These are phyloP conservation scores for Ophiocordyceps robertsii DNA, from an alignment of 2,329 filamentous ascomycete species.

Conservation along the genomic window DNA sequence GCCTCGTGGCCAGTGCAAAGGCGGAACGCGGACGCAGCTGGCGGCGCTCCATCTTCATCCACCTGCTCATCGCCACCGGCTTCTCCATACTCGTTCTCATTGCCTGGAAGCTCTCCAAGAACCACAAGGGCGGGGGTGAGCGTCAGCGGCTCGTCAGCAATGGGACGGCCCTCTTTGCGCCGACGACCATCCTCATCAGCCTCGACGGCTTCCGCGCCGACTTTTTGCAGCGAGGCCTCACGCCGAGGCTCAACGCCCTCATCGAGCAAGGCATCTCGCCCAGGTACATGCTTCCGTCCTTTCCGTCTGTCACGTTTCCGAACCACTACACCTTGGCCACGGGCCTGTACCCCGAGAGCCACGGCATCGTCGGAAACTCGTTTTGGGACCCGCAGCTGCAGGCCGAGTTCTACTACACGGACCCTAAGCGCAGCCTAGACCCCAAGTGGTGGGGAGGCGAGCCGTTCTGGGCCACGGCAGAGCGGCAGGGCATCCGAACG, in stretches of 20 bases:
- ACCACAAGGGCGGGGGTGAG: slow-evolving; percentile 19
- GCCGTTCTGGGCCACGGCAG: slow-evolving; percentile 87
- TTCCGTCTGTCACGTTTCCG: slow-evolving; percentile 92
- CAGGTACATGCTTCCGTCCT: slow-evolving; percentile 84
- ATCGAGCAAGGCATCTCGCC: slow-evolving; percentile 77
- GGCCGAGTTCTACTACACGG: slow-evolving; percentile 80
- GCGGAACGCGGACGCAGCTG: slow-evolving; percentile 36
- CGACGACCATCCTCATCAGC: slow-evolving; percentile 87
- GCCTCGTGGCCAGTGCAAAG: slow-evolving; percentile 33
- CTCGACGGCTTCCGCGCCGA: slow-evolving; percentile 94
- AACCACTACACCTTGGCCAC: slow-evolving; percentile 93
- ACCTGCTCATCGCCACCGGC: slow-evolving; percentile 35
- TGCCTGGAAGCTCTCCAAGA: slow-evolving; percentile 44
- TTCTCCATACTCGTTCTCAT: slow-evolving; percentile 42
- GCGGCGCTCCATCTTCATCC: slow-evolving; percentile 39
- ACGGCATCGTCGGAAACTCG: slow-evolving; percentile 84
- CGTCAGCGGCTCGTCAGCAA: slow-evolving; percentile 45
- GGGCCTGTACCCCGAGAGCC: slow-evolving; percentile 80
- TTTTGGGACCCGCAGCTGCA: slow-evolving; percentile 77
- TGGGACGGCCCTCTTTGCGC: slow-evolving; percentile 76
- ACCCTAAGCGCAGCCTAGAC: slow-evolving; percentile 61
- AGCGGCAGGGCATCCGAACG: slow-evolving; percentile 61
- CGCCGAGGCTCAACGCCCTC: slow-evolving; percentile 68
- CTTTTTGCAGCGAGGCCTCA: slow-evolving; percentile 72
- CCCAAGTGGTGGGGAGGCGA: slow-evolving; percentile 92